Evolutionary conservation across 345 rosid species (phyloP), one percentile per base, ranked within the genome.

Genomic region (Eucalyptus dawsonii): DNA sequence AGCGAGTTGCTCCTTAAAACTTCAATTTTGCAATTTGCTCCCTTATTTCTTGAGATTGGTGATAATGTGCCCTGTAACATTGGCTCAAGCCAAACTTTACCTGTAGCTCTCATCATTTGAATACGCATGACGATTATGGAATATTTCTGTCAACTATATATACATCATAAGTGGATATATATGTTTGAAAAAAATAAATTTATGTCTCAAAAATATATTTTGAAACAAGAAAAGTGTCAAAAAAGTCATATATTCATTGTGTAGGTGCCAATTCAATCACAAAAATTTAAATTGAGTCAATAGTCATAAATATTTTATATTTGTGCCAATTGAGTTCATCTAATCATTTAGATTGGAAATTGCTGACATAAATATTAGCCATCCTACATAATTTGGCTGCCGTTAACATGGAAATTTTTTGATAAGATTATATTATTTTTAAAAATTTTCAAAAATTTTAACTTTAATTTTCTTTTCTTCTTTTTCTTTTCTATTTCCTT

Each of bases 381-480:
- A 53, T 53, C 11, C 1, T 53, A 53, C 11, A 0, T 4, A 4
- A 53, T 53, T 8, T 0, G 1, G 24, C 56, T 0, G 4, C 1
- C 0, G 0, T 53, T 53, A 53, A 53, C 11, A 53, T 19, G 58
- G 25, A 53, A 19, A 0, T 3, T 53, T 53, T 8, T 53, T 53
- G 4, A 53, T 53, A 53, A 53, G 4, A 53, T 53, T 0, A 53
- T 19, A 53, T 19, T 53, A 53, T 19, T 19, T 53, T 51, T 51
- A 0, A 7, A 51, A 51, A 0, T 3, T 51, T 51, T 51, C 54
- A 51, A 53, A 53, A 53, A 8, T 4, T 53, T 19, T 19, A 53
- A 53, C 58, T 53, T 53, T 19, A 53, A 53, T 53, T 53, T 53
- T 53, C 58, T 53, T 19, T 53, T 19, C 11, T 53, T 53, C 4